Base-by-base conservation (phyloP, 805 yeast genomes). In the Schizosaccharomyces lindneri region DNA sequence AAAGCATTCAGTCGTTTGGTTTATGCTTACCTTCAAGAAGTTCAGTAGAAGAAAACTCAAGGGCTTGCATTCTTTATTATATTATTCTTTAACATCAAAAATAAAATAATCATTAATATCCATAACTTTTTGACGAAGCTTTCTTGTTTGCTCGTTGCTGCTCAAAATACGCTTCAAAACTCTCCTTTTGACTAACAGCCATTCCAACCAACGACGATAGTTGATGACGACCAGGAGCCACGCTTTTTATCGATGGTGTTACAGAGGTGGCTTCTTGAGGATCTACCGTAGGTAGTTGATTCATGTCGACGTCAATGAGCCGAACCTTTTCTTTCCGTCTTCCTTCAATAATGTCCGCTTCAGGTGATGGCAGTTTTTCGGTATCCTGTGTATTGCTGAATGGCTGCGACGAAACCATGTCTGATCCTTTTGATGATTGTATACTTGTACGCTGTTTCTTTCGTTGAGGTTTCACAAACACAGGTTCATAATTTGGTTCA, bases 201-300 rank as follows among this genome's bases (percentile, higher is more conserved):
- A 43, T 43, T 36, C 31, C 43, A 29, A 59, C 55, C 19, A 59
- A 29, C 19, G 55, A 43, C 3, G 55, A 43, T n/a, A 59, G 36
- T 43, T 59, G 61, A 31, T 59, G 61, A 4, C 61, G 48, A 21
- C 61, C 61, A 19, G 61, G 55, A 11, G 61, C 61, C 4, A 59
- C 57, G 21, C 57, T 51, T 51, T 51, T 51, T 13, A 51, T 51
- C 2, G 57, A 24, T 24, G 57, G 36, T 17, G 57, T 17, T 17
- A 5, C 32, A 11, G 36, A 17, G 9, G 36, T 17, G 11, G 7
- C 17, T 51, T 21, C 31, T 11, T 24, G 31, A 29, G 57, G 6
- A 46, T n/a, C 51, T 29, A 29, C 19, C 11, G 24, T 51, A 19
- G 31, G 57, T 19, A 51, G 6, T 17, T 51, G 21, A 29, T 51